phyloP scores from a whole-genome alignment of 1,284 basidiomycete genomes.

The Limonomyces culmigenus region DNA sequence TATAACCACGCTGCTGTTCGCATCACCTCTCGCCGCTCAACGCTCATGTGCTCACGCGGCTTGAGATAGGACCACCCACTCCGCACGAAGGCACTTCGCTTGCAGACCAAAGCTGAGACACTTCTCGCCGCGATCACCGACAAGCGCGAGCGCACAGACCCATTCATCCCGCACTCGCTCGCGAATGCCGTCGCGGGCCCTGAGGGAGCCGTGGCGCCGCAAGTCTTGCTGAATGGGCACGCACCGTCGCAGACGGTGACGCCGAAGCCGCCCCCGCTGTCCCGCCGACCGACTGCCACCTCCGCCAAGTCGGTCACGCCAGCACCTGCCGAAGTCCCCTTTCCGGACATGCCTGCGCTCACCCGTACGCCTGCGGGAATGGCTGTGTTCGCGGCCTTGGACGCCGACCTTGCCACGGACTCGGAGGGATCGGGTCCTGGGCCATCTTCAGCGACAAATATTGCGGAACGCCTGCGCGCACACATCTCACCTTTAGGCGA shows the following conservation, averaged over 20 bases:
- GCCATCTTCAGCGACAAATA: no score
- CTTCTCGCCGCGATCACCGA: conserved; percentile 83
- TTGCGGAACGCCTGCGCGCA: not conserved
- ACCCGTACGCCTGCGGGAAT: conserved; percentile 67
- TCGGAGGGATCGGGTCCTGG: conserved; percentile 1
- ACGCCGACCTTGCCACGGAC: conserved; percentile 22
- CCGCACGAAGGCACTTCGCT: conserved; percentile 57
- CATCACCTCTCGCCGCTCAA: conserved; percentile 6
- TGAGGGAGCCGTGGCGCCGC: no score
- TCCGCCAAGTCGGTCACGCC: not conserved
- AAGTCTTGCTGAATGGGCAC: no score
- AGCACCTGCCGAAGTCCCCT: conserved; percentile 24
- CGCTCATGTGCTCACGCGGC: not conserved
- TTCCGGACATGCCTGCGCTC: conserved; percentile 55
- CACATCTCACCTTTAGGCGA: no score
- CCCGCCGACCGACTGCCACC: not conserved
- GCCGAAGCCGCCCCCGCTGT: conserved; percentile 11
- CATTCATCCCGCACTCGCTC: conserved; percentile 35
- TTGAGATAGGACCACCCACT: conserved; percentile 53
- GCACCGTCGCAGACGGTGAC: conserved; percentile 2
- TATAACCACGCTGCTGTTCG: conserved; percentile 85
- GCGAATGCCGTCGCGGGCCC: no score
- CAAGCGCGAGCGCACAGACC: conserved; percentile 61
- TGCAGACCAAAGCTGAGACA: conserved; percentile 66
- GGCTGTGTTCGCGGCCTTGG: conserved; percentile 40